Evolutionary conservation across 306 rosid genomes (phyloP), one percentile per base, ranked within the genome.

Genomic region (Corylus heterophylla): DNA sequence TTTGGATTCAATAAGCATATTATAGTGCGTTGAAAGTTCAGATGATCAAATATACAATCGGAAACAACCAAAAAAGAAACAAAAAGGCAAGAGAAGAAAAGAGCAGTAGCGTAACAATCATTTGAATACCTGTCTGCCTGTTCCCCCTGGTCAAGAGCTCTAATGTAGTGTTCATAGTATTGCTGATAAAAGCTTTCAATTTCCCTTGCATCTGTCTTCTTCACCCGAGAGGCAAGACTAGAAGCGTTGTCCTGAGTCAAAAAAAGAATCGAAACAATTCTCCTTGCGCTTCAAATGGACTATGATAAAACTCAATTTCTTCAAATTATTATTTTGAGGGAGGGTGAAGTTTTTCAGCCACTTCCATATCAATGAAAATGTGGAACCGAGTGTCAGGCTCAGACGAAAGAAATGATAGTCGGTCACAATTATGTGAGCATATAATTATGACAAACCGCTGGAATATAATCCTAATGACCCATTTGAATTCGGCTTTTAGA

Each of bases 201-300:
- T 86, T 95, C 98, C 77, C 98, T 91, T 69, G 97, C 98, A 84
- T 95, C 97, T 54, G 97, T 92, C 79, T 95, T 92, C 79, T 95
- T 95, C 48, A 87, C 76, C 49, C 98, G 86, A 73, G 91, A 79
- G 7, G 88, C 86, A 54, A 92, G 92, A 86, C 95, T 95, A 1
- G 95, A 66, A 10, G 87, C 92, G 74, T 92, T 95, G 86, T 92
- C 98, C 98, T 95, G 76, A 27, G 82, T 54, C 77, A 61, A 35
- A 48, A 1, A 9, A 13, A 83, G n/a, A 31, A 35, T 35, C 25
- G 17, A 71, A 67, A 2, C 31, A 67, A 67, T 67, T 42, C 29
- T 67, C 50, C 72, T 67, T n/a, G 42, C 14, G 50, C 29, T 67
- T 67, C 50, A 39, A 67, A 67, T 17, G 3, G 49, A 66, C 11